Evolutionary conservation across 2,329 filamentous ascomycete species (phyloP).

Genomic region (Xylaria polymorpha): DNA sequence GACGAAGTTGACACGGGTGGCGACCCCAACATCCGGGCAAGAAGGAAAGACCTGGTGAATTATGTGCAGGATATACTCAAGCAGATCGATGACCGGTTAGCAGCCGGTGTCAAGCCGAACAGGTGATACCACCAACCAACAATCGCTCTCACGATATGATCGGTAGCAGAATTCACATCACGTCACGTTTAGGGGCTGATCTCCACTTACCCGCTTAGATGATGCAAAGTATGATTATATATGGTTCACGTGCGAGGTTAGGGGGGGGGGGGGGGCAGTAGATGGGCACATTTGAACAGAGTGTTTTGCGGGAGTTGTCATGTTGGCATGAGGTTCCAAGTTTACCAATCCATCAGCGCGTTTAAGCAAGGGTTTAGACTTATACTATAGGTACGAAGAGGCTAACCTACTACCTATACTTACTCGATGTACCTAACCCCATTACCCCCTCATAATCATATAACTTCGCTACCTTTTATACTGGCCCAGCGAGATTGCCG

Average conservation of each 20-base stretch:
- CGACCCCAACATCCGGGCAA: constrained; percentile 70
- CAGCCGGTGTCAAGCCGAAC: constrained; percentile 37
- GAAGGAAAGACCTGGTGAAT: constrained; percentile 78
- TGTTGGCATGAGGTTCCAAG: background rate
- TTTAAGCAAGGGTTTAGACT: constrained; percentile 28
- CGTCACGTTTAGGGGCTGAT: background rate
- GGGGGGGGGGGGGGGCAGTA: background rate
- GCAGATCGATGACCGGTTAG: constrained; percentile 66
- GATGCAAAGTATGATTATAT: constrained; percentile 21
- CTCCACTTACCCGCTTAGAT: constrained; percentile 5
- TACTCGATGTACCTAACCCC: background rate
- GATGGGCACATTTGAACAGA: constrained; percentile 9
- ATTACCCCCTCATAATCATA: constrained; percentile 5
- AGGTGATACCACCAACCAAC: constrained; percentile 27
- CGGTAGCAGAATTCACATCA: background rate
- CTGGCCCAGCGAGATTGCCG: background rate
- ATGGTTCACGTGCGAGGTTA: constrained; percentile 8
- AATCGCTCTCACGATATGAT: background rate
- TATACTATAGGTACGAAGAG: background rate
- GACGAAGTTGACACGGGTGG: constrained; percentile 81
- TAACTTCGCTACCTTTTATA: background rate
- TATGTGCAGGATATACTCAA: constrained; percentile 75
- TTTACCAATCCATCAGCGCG: background rate
- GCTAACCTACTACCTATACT: background rate
- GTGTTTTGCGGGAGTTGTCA: constrained; percentile 3